Evolutionary conservation across 1,284 basidiomycete species (phyloP).

Genomic region (Cryptococcus sp.): DNA sequence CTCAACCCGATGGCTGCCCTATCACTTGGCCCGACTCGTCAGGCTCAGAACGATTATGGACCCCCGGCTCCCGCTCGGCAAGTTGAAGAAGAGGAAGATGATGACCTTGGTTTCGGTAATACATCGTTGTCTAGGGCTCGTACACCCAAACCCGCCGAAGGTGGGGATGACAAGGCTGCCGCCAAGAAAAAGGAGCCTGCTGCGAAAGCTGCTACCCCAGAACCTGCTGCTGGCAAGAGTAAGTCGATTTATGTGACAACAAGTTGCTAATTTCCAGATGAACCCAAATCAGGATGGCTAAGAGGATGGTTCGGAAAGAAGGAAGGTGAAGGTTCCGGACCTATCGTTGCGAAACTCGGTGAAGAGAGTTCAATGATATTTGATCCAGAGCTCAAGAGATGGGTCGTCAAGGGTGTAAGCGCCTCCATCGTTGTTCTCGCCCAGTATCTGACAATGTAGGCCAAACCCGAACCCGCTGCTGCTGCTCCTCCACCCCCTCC

Average conservation of each 20-base stretch:
- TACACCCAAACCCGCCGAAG: conserved; percentile 42
- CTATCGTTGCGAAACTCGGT: conserved; percentile 86
- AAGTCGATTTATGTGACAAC: no score
- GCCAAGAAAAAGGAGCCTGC: conserved; percentile 15
- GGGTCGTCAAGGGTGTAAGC: conserved; percentile 90
- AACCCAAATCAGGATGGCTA: conserved; percentile 64
- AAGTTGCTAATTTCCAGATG: no score
- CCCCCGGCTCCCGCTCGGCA: conserved; percentile 26
- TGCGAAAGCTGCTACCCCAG: neutral
- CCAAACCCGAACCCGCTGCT: conserved; percentile 52
- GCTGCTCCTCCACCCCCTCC: conserved; percentile 58
- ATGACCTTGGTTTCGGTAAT: conserved; percentile 91
- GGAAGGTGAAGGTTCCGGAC: conserved; percentile 55
- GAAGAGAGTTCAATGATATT: conserved; percentile 90
- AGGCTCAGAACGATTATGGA: conserved; percentile 4
- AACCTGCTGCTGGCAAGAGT: no score
- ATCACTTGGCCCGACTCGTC: conserved; percentile 11
- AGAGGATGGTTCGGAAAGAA: conserved; percentile 68
- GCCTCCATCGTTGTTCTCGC: neutral
- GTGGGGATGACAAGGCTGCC: conserved; percentile 15
- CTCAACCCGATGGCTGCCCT: conserved; percentile 77
- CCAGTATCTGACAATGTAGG: conserved; percentile 47
- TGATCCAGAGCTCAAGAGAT: conserved; percentile 88
- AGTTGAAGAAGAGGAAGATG: conserved; percentile 63
- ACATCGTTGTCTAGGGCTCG: conserved; percentile 44